Evolutionary conservation across 2,329 filamentous ascomycete genomes (phyloP).

Genomic region (Iodosphaeria phyllophila): DNA sequence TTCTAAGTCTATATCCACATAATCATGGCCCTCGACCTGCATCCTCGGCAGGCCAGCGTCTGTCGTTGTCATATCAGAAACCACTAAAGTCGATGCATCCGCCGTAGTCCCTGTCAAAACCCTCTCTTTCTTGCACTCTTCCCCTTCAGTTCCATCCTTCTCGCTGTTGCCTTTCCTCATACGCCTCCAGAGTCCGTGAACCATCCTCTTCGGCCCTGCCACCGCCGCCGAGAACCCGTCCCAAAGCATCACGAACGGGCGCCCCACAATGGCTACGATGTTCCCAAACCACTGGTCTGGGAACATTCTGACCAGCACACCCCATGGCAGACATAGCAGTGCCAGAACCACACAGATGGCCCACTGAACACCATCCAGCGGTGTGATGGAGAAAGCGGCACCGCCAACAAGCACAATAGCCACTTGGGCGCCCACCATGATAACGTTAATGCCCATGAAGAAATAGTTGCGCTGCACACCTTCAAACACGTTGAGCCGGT

Average conservation of each 20-base stretch:
- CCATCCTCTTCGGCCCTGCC: too few relatives aligned
- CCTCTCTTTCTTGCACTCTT: too few relatives aligned
- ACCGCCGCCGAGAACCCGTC: too few relatives aligned
- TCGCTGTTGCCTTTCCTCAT: too few relatives aligned
- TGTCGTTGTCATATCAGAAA: too few relatives aligned
- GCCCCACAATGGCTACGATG: conserved; percentile 11
- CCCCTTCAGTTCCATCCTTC: too few relatives aligned
- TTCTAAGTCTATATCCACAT: too few relatives aligned
- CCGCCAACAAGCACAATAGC: conserved; percentile 39
- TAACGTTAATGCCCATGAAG: conserved; percentile 34
- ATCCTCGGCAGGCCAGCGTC: too few relatives aligned
- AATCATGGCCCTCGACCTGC: too few relatives aligned
- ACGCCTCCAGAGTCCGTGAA: too few relatives aligned
- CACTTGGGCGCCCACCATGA: conserved; percentile 39
- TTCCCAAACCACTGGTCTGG: conserved; percentile 23
- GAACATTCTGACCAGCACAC: conserved; percentile 26
- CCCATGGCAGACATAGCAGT: conserved; percentile 29
- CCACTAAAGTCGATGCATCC: too few relatives aligned
- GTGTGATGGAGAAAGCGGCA: conserved; percentile 29
- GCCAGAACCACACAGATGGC: conserved; percentile 30
- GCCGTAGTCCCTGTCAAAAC: too few relatives aligned
- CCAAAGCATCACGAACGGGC: conserved; percentile 12
- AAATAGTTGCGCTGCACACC: conserved; percentile 35
- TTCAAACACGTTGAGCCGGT: conserved; percentile 42
- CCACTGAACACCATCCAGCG: conserved; percentile 31